A percentile compares a stretch with the other conserved stretches of the same genome.
Conservation (phyloP, 192 early-diverging fungal genomes). For the Podila verticillata region DNA sequence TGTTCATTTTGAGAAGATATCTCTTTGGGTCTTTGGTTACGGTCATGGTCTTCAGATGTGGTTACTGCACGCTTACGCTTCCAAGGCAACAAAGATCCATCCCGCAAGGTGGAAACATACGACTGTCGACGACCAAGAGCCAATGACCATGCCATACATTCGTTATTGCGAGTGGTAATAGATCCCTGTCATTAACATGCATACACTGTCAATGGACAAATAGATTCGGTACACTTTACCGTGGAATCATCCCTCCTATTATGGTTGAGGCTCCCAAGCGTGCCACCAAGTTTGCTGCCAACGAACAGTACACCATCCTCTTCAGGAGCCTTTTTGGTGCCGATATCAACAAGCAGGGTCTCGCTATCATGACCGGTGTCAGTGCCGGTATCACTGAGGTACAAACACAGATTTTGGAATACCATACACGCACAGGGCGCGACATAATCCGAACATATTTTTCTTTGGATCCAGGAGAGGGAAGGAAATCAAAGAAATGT, state of each 20-base stretch:
- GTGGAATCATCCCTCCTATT: slow-evolving; percentile 96
- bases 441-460: not conserved
- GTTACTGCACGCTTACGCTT: too few species aligned
- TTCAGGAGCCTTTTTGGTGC: slow-evolving; percentile 77
- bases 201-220: slow-evolving; percentile 8
- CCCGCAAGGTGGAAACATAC: too few species aligned
- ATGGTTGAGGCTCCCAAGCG: slow-evolving; percentile 98
- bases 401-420: not conserved
- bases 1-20: too few species aligned
- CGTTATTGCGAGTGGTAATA: not conserved
- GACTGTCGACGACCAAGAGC: too few species aligned
- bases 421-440: too few species aligned
- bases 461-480: not conserved
- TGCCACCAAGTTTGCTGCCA: slow-evolving; percentile 96
- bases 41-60: too few species aligned
- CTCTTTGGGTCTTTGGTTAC: too few species aligned
- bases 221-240: slow-evolving; percentile 74
- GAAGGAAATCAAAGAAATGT: not conserved
- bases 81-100: too few species aligned
- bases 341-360: slow-evolving; percentile 76
- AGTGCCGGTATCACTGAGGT: slow-evolving; percentile 90
- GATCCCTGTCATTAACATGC: not conserved
- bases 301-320: slow-evolving; percentile 83
- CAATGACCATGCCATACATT: not conserved
- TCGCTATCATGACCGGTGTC: slow-evolving; percentile 89